phyloP scores from a whole-genome alignment of 768 basidiomycete genomes.

The Rhizopogon roseolus region DNA sequence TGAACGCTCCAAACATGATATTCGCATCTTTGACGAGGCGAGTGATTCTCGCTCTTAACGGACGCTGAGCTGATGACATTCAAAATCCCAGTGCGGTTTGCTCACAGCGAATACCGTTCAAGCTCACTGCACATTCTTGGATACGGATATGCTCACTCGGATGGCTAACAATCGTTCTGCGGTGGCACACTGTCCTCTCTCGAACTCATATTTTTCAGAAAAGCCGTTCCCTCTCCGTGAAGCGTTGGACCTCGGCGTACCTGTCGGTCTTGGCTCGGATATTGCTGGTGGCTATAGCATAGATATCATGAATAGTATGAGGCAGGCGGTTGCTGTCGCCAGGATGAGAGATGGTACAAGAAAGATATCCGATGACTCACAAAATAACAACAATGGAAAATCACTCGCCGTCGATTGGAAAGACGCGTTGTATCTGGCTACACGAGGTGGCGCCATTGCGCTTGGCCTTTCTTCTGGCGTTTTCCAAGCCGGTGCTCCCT shows the following conservation, averaged over 20 bases:
- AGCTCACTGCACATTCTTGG: constrained; percentile 86
- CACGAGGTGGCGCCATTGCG: constrained; percentile 70
- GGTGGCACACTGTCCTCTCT: constrained; percentile 85
- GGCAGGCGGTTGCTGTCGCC: constrained; percentile 69
- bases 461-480: constrained; percentile 56
- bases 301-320: constrained; percentile 77
- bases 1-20: constrained; percentile 60
- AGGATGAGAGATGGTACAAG: constrained; percentile 59
- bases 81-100: constrained; percentile 43
- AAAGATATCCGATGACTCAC: constrained; percentile 15
- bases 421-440: constrained; percentile 77
- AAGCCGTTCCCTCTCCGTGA: constrained; percentile 66
- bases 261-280: constrained; percentile 81
- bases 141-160: constrained; percentile 41
- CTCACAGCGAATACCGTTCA: constrained; percentile 66
- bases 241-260: constrained; percentile 57
- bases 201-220: constrained; percentile 83
- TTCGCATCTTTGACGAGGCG: constrained; percentile 72
- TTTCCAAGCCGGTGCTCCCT: constrained; percentile 57
- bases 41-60: background rate
- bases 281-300: constrained; percentile 82
- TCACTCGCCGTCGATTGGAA: constrained; percentile 69
- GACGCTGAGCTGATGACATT: background rate
- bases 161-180: constrained; percentile 50
- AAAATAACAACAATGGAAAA: background rate